Base-by-base conservation (phyloP, 1,284 basidiomycete genomes). In the Trichosporon inkin region DNA sequence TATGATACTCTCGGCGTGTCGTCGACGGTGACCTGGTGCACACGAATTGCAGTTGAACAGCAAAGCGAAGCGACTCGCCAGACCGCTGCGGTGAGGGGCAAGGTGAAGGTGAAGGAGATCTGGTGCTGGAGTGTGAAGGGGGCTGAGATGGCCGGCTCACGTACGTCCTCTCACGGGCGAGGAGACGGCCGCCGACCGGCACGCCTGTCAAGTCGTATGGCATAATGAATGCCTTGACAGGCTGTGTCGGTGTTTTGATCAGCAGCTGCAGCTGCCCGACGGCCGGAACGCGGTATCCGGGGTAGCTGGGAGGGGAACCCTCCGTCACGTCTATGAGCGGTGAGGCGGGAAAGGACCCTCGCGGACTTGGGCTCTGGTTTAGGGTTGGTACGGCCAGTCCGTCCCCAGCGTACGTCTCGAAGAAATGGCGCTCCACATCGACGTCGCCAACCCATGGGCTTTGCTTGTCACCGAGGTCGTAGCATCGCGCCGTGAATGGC, bases 231-330 rank as follows among this genome's bases (percentile, higher is more conserved):
- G 80, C 78, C 67, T 82, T 81, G 67, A 81, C 68, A 0, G 81
- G 76, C 22, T 73, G 68, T 24, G 73, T 70, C 2, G 78, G 69
- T 24, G 79, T 80, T 68, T 80, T 81, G 70, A 83, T 71, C 24
- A 83, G 71, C 10, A 82, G 71, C 68, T 82, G 82, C 8, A 83
- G 66, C 62, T 82, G 81, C n/a, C 82, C 82, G 22, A 77, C 68
- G 0, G 73, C 73, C 0, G 81, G 80, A 6, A 83, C 73, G 32
- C 75, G 71, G 62, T 81, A 83, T 14, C 82, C 82, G 0, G 82
- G 82, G 60, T 80, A 80, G 0, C 54, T 17, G 10, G 53, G 22
- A 1, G 20, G 51, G 17, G 38, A 49, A 3, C 14, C 13, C n/a
- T 37, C 37, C 16, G 53, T 20, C 14, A 34, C 49, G n/a, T 35